Percentiles rank a stretch among this genome's conserved stretches.
phyloP scores from a whole-genome alignment of 2,329 filamentous ascomycete species.

The Trichoderma polysporum region DNA sequence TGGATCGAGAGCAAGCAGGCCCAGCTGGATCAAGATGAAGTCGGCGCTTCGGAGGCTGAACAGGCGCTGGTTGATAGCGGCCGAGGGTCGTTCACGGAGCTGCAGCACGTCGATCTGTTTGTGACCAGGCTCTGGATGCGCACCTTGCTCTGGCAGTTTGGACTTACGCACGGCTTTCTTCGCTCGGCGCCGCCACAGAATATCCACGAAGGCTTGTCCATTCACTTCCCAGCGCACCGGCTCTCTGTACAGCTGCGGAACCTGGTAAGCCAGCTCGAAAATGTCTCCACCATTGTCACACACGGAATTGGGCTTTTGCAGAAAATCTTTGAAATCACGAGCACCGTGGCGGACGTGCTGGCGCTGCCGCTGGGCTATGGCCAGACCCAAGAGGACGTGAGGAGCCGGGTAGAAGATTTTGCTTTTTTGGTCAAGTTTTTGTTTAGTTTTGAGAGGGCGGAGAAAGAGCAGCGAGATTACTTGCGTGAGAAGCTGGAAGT shows the following conservation, averaged over 20 bases:
- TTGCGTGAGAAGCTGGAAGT: slow-evolving; percentile 41
- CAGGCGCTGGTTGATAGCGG: slow-evolving; percentile 29
- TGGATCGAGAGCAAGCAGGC: slow-evolving; percentile 44
- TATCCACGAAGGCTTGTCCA: slow-evolving; percentile 39
- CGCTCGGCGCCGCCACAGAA: slow-evolving; percentile 34
- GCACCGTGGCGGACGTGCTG: slow-evolving; percentile 59
- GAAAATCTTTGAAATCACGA: slow-evolving; percentile 61
- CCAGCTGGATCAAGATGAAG: slow-evolving; percentile 41
- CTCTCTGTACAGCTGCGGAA: slow-evolving; percentile 41
- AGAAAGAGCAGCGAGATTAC: slow-evolving; percentile 45
- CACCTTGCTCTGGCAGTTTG: slow-evolving; percentile 44
- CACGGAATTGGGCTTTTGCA: slow-evolving; percentile 58
- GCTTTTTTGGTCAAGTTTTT: slow-evolving; percentile 52
- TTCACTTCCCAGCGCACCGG: slow-evolving; percentile 41
- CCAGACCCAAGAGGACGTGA: slow-evolving; percentile 43
- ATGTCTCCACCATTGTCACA: slow-evolving; percentile 47
- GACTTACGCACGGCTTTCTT: slow-evolving; percentile 40
- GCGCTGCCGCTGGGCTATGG: slow-evolving; percentile 47
- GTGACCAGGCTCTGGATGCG: slow-evolving; percentile 44
- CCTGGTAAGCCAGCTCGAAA: slow-evolving; percentile 38
- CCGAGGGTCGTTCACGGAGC: slow-evolving; percentile 34
- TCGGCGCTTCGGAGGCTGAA: slow-evolving; percentile 32
- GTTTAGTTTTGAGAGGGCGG: slow-evolving; percentile 48
- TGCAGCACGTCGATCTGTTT: slow-evolving; percentile 43
- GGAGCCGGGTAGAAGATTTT: slow-evolving; percentile 53